These are phyloP conservation scores for Lizonia empirigonia DNA, from an alignment of 2,329 filamentous ascomycete genomes.

Conservation along the genomic window DNA sequence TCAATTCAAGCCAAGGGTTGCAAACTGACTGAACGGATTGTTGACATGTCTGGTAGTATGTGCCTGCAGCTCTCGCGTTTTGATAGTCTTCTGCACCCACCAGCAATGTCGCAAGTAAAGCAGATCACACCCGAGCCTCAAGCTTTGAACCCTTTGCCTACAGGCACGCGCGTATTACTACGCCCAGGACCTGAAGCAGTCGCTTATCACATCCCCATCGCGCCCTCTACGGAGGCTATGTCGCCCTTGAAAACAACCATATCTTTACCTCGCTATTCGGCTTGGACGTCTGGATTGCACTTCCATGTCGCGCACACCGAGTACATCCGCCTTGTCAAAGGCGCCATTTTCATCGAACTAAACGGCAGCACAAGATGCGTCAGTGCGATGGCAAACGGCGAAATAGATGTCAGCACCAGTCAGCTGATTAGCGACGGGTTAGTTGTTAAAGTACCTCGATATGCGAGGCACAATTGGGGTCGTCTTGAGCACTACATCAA, in stretches of 20 bases:
- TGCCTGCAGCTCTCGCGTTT: too few relatives aligned
- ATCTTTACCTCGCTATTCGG: conserved; percentile 51
- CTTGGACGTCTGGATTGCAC: conserved; percentile 58
- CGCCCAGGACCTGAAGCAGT: conserved; percentile 28
- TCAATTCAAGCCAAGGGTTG: too few relatives aligned
- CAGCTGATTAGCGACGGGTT: conserved; percentile 6
- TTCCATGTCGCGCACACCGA: conserved; percentile 58
- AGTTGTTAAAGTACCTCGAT: conserved; percentile 46
- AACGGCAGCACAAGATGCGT: conserved; percentile 13
- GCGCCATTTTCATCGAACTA: conserved; percentile 40
- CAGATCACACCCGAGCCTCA: neutral
- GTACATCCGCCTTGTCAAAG: conserved; percentile 52
- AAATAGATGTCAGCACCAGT: neutral
- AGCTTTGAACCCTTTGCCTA: conserved; percentile 12
- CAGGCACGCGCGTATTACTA: conserved; percentile 19
- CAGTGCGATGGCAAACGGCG: conserved; percentile 16
- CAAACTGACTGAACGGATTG: too few relatives aligned
- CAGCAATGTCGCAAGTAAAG: neutral
- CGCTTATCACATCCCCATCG: conserved; percentile 47
- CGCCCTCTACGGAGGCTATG: conserved; percentile 13
- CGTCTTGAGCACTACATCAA: conserved; percentile 38
- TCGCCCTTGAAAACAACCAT: conserved; percentile 47
- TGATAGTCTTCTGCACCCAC: too few relatives aligned
- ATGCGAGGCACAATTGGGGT: conserved; percentile 56
- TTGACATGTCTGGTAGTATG: too few relatives aligned